phyloP scores from a whole-genome alignment of 768 basidiomycete genomes.

The Trametes villosa region DNA sequence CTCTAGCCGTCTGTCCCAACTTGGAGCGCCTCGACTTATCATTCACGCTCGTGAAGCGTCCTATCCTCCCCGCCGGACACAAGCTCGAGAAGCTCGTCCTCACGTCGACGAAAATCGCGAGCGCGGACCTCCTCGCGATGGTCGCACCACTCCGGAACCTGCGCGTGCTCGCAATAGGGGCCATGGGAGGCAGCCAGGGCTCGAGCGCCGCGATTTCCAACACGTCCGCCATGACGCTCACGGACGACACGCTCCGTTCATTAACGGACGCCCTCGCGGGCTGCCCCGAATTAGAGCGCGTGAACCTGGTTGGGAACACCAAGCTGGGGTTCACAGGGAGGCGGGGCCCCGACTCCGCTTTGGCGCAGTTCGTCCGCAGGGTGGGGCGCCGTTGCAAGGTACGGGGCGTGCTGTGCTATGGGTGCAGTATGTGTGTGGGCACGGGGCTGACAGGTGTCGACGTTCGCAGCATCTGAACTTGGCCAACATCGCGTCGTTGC shows the following conservation, averaged over 20 bases:
- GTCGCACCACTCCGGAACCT: constrained; percentile 47
- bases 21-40: constrained; percentile 64
- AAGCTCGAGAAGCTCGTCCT: constrained; percentile 64
- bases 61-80: constrained; percentile 21
- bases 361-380: constrained; percentile 50
- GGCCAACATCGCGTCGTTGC: constrained; percentile 53
- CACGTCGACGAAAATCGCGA: constrained; percentile 55
- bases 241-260: constrained; percentile 48
- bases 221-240: constrained; percentile 58
- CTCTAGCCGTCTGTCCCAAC: constrained; percentile 53
- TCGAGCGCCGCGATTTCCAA: constrained; percentile 49
- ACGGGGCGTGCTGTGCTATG: constrained; percentile 4
- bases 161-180: constrained; percentile 58
- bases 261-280: constrained; percentile 47
- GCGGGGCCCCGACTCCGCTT: constrained; percentile 36
- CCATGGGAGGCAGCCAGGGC: constrained; percentile 54
- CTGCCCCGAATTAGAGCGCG: constrained; percentile 47
- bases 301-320: constrained; percentile 67
- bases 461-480: constrained; percentile 54
- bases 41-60: constrained; percentile 58
- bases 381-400: constrained; percentile 68
- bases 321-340: constrained; percentile 53
- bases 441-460: not conserved
- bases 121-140: constrained; percentile 45
- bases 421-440: not conserved